A percentile compares a stretch with the other conserved stretches of the same genome.
phyloP scores from a whole-genome alignment of 306 rosid genomes.

The Acacia confusa region DNA sequence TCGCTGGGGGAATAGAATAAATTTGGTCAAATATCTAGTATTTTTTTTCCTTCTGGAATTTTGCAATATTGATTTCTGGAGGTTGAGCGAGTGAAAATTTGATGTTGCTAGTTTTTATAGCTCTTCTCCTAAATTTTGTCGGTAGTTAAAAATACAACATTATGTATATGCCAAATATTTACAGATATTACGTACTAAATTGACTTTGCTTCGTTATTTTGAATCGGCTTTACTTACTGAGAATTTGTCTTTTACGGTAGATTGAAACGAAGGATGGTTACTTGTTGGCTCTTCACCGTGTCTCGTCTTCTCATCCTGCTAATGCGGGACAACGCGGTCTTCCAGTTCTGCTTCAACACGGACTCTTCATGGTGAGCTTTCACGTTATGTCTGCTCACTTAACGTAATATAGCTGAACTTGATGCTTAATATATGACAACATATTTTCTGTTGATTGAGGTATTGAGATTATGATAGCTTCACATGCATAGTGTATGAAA shows the following conservation, averaged over 20 bases:
- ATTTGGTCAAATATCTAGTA: not conserved
- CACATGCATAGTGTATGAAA: not conserved
- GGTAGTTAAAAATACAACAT: not conserved
- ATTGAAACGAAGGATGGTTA: conserved; percentile 79
- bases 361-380: conserved; percentile 71
- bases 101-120: not conserved
- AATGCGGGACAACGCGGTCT: conserved; percentile 45
- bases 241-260: conserved; percentile 32
- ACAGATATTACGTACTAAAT: not conserved
- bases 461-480: not conserved
- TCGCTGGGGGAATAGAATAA: not conserved
- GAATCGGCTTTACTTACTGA: not conserved
- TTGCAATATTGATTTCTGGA: not conserved
- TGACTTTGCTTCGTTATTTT: not conserved
- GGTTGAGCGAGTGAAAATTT: not conserved
- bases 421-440: not conserved
- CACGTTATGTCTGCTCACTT: not conserved
- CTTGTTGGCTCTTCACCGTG: conserved; percentile 82
- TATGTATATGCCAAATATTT: not conserved
- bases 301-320: conserved; percentile 53
- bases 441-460: not conserved
- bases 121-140: not conserved
- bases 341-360: conserved; percentile 88
- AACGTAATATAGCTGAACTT: not conserved
- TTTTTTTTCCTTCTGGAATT: not conserved